Evolutionary conservation across 1,139 yeast genomes (phyloP), one percentile per base, ranked within the genome.

Genomic region (Geotrichum restrictum): DNA sequence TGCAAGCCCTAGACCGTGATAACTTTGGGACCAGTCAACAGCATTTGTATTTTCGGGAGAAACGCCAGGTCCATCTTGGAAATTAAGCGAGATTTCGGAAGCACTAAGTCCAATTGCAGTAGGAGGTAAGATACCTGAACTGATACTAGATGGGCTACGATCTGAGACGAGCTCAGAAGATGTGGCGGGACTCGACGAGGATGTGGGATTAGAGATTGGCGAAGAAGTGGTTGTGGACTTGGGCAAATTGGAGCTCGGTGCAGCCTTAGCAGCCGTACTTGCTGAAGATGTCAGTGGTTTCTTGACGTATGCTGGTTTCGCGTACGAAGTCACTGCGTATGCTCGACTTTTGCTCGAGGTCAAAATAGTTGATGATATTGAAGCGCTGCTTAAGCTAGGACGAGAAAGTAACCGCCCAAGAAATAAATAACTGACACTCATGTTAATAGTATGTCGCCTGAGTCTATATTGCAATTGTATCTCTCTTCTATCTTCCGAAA

Each of bases 1-100:
- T 29, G 77, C 79, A 1, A 81, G 73, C 1, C 96, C 97, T 31
- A 93, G 72, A 0, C 98, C 98, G 19, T 60, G 56, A 46, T 63
- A 66, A 38, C 66, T 62, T 36, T 56, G 57, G 11, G 67, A 59
- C 69, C 69, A 65, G 49, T 65, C 56, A 14, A 48, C 49, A 13
- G 50, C 22, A 43, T 16, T 6, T 19, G n/a, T 13, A 19, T 18
- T 29, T 2, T 11, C 36, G 29, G 45, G 7, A 42, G 36, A 5
- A 6, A 7, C 24, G 29, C 29, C 8, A 4, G 36, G 37, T 16
- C 34, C 45, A 29, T 42, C 38, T 22, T 31, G 31, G 19, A 43
- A 33, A 11, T 33, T 3, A 11, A 33, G 10, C 2, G 47, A 14
- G 8, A 5, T 24, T 18, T 19, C 29, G 18, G 47, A 7, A 16